Base-by-base conservation (phyloP, 2,329 filamentous ascomycete species). In the Venturia carpophila region DNA sequence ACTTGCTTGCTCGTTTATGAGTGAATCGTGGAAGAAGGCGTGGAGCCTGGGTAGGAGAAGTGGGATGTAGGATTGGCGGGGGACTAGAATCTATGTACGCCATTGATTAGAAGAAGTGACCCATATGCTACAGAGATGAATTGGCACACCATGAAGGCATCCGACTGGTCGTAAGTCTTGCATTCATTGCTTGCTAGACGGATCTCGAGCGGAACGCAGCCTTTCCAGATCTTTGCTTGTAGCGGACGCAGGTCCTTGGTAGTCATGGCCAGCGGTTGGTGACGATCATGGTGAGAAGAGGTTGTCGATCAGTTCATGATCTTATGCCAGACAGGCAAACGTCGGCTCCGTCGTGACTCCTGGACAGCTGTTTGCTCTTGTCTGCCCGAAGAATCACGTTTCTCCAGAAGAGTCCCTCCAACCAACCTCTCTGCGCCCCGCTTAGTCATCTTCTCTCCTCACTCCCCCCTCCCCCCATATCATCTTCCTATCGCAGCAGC, bases 31-130 rank as follows among this genome's bases (percentile, higher is more conserved):
- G 72, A 89, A 90, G 77, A 89, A 90, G 62, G 79, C 76, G 68
- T 85, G 84, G 7, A 90, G 76, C 65, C 79, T 82, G 19, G 84
- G 82, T 3, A 89, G 79, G 34, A 90, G 79, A 60, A 89, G 82
- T 6, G 86, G 85, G 0, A 90, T 79, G 75, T 90, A 90, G 11
- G 86, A 88, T 43, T 90, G 76, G 34, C 88, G 83, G 6, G 86
- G 84, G 64, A 81, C 82, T 60, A 85, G 82, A 67, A 89, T 80
- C 80, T 85, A 52, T 45, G 68, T 60, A 24, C 19, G 67, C 37
- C n/a, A n/a, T n/a, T 15, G 39, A 30, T 65, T 27, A 67, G n/a
- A 41, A 61, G 45, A 49, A 19, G 30, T 34, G 11, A 6, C 15
- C 19, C 34, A 27, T 24, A 27, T 30, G 13, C 9, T 34, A 13